Conservation (phyloP, 2,329 filamentous ascomycete species). For the Calonectria pseudoturangicola region DNA sequence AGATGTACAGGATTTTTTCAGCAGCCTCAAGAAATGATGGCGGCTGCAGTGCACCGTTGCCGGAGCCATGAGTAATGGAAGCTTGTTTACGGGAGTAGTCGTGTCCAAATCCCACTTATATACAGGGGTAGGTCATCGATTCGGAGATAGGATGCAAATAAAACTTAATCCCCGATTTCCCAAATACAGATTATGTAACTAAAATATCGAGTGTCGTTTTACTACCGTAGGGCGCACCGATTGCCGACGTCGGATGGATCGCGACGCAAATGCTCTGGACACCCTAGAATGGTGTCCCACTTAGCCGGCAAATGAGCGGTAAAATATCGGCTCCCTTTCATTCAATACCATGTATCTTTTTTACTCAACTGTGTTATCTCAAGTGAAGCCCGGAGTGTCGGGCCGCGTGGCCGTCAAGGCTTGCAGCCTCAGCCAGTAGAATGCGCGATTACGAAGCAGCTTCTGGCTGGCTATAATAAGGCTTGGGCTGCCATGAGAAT, state of each 20-base stretch:
- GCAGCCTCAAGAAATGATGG: not conserved
- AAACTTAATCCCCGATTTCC: no score
- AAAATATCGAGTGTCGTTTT: no score
- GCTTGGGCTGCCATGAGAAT: not conserved
- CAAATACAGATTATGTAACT: no score
- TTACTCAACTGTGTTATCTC: not conserved
- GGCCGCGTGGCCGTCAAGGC: not conserved
- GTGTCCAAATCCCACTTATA: no score
- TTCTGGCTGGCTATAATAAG: not conserved
- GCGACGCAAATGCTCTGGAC: no score
- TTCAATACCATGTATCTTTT: not conserved
- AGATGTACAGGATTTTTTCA: constrained; percentile 6
- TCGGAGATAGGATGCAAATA: no score
- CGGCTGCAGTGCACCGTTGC: no score
- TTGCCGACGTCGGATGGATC: no score
- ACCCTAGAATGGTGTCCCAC: not conserved
- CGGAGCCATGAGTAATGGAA: no score
- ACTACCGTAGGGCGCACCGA: no score
- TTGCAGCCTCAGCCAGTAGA: not conserved
- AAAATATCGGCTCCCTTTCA: not conserved
- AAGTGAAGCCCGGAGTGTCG: not conserved
- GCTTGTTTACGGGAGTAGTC: no score
- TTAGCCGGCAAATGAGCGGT: not conserved
- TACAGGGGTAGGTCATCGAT: no score
- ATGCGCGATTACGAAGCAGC: not conserved